Evolutionary conservation across 164 flowering plant genomes (phyloP), one percentile per base, ranked within the genome.

Genomic region (Echeveria elegans): DNA sequence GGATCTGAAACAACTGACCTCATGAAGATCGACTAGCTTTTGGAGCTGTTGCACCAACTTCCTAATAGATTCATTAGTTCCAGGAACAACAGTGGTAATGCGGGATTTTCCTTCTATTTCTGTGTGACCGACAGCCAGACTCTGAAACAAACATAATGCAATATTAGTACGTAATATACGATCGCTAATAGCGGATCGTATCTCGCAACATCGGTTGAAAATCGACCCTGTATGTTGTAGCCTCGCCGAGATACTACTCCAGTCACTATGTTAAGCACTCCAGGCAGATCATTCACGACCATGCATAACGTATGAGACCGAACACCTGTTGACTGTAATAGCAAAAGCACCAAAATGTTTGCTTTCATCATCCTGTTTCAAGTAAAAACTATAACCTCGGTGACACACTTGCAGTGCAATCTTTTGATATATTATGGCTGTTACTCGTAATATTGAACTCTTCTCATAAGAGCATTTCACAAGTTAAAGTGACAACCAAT

Each of bases 41-140:
- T 83, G 73, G 63, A 86, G 80, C 65, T 88, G 94, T 63, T 86
- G 86, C 45, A 88, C 85, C 74, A 88, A 72, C 75, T 86, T 86
- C 71, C 78, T 68, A 76, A 86, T 88, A 52, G 88, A 83, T 68
- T 83, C 89, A 72, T 86, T 83, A 32, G 87, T 86, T 32, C 88
- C 90, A 70, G 88, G 90, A 70, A 88, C 88, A 71, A 88, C 94
- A 41, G 90, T 88, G 58, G 89, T 88, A 69, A 88, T 84, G 62
- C 89, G 85, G 69, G 94, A 88, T 56, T 78, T 59, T 12, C 94
- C 94, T 73, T 83, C 82, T 21, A 19, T 73, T 77, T 88, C 94
- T 14, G 93, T 79, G 70, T 72, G 86, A 30, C 90, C 93, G 37
- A 88, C 93, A 66, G 90, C 93, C 61, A 88, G 82, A 76, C 93